Base-by-base conservation (phyloP, 805 yeast species). In the Nakazawaea ishiwadae region DNA sequence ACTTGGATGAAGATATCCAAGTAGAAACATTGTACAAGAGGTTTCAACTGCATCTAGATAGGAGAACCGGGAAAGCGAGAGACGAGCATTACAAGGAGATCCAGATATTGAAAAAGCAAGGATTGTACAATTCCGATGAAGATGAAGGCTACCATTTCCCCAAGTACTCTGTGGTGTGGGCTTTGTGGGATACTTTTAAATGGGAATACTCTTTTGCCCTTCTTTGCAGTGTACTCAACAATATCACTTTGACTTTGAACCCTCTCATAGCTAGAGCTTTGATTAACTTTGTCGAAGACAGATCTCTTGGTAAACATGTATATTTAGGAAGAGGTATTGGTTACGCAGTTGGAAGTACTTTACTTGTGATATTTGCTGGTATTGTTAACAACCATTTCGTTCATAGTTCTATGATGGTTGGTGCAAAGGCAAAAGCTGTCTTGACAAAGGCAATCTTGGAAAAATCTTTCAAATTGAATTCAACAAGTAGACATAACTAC, bases 161-260 rank as follows among this genome's bases (percentile, higher is more conserved):
- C 2, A 50, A 54, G 10, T 39, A 31, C n/a, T 61, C 54, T 8
- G 31, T 80, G 5, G 70, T 72, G 0, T 44, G 49, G 24, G 71
- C 77, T 11, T 51, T 74, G 8, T 72, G 65, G 48, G 54, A 59
- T 42, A 74, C 80, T 7, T 79, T 75, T 53, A 63, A 59, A 49
- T 56, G 59, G 50, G 69, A 71, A 34, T 76, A 75, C 51, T 34
- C 62, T 4, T 40, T 62, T 37, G 63, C 73, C 12, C 46, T 72
- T 31, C 3, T 67, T 3, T 68, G 59, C 49, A 70, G 77, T 48
- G 59, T 66, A 0, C 37, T 65, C 3, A 65, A 75, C 1, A 81
- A 77, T 53, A 52, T 65, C n/a, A 64, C 71, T 17, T 63, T 65
- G 39, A 77, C 84, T 1, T 62, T 79, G 23, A 77, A 79, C 29